These are phyloP conservation scores for Barnettozyma botsteinii DNA, from an alignment of 805 yeast species.

Conservation along the genomic window DNA sequence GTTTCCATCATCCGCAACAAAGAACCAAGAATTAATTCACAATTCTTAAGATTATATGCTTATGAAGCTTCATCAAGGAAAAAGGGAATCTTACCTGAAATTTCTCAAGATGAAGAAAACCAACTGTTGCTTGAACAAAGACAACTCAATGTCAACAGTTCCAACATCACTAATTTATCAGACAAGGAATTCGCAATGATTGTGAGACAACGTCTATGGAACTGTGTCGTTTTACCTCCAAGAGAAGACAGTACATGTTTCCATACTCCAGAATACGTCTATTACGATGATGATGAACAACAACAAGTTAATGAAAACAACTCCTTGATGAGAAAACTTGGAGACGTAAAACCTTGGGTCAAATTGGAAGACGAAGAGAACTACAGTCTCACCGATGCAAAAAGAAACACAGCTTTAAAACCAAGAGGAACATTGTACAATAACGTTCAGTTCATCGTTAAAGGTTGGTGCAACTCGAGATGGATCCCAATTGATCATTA, in stretches of 20 bases:
- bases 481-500: constrained; percentile 17
- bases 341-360: constrained; percentile 26
- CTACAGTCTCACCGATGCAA: neutral
- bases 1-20: constrained; percentile 25
- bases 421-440: constrained; percentile 21
- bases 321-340: constrained; percentile 21
- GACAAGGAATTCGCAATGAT: constrained; percentile 35
- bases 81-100: constrained; percentile 28
- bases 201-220: constrained; percentile 49
- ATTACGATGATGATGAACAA: constrained; percentile 1
- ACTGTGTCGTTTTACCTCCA: constrained; percentile 47
- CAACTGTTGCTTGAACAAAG: constrained; percentile 1
- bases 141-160: constrained; percentile 1
- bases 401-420: constrained; percentile 7
- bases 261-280: constrained; percentile 26
- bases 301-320: neutral
- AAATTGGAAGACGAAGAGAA: constrained; percentile 20
- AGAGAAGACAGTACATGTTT: constrained; percentile 35
- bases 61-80: constrained; percentile 40
- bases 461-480: constrained; percentile 26
- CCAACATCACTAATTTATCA: constrained; percentile 7
- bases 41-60: constrained; percentile 44
- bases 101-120: constrained; percentile 31
- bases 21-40: constrained; percentile 46
- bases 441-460: constrained; percentile 24